These are phyloP conservation scores for Trapa incisa DNA, from an alignment of 345 rosid genomes.

Conservation along the genomic window DNA sequence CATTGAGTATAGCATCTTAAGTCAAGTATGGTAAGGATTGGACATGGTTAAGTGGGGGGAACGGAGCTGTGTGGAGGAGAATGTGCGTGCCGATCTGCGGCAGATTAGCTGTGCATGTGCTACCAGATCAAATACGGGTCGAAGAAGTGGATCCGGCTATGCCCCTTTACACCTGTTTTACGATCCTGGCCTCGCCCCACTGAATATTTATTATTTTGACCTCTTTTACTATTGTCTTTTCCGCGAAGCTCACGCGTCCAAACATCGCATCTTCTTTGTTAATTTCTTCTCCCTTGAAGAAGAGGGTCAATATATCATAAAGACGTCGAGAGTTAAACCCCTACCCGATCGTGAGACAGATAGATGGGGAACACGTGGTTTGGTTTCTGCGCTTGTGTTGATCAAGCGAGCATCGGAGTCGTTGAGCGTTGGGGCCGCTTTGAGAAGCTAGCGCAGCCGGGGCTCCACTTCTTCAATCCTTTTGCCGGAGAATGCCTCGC, in stretches of 20 bases:
- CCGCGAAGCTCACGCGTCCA: no score
- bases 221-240: no score
- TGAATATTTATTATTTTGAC: no score
- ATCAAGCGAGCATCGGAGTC: conserved; percentile 76
- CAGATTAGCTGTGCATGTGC: not conserved
- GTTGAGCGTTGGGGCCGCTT: conserved; percentile 92
- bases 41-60: conserved; percentile 1
- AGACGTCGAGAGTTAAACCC: not conserved
- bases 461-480: conserved; percentile 62
- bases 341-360: not conserved
- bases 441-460: conserved; percentile 73
- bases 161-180: no score
- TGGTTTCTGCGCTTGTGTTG: conserved; percentile 47
- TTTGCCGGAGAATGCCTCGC: conserved; percentile 46
- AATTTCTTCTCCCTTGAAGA: no score
- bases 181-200: no score
- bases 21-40: not conserved
- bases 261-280: no score
- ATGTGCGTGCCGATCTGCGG: conserved; percentile 4
- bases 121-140: no score
- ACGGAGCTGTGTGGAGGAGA: conserved; percentile 32
- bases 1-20: not conserved
- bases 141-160: no score
- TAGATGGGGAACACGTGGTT: conserved; percentile 54
- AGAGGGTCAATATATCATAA: no score